phyloP scores from a whole-genome alignment of 2,329 filamentous ascomycete species.

The Arachnomyces sp. region DNA sequence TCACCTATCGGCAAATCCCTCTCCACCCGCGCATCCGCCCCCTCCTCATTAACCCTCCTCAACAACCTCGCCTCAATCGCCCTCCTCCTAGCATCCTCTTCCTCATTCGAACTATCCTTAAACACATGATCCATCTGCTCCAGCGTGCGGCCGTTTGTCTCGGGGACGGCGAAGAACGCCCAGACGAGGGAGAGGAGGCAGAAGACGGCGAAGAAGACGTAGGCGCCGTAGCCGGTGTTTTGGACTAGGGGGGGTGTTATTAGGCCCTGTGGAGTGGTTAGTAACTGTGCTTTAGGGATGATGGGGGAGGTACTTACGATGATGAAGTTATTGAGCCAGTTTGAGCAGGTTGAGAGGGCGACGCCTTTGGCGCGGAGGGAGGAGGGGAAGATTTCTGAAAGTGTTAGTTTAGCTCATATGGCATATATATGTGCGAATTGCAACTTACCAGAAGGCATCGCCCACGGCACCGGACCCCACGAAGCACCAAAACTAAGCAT shows the following conservation, averaged over 20 bases:
- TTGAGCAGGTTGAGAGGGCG: constrained; percentile 24
- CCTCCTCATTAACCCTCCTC: constrained; percentile 9
- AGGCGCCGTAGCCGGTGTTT: constrained; percentile 46
- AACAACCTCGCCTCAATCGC: constrained; percentile 28
- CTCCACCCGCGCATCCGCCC: no score
- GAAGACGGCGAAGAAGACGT: constrained; percentile 53
- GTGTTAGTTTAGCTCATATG: no score
- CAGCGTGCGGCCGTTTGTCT: constrained; percentile 47
- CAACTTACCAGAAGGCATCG: constrained; percentile 51
- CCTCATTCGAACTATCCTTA: constrained; percentile 29
- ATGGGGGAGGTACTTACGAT: constrained; percentile 42
- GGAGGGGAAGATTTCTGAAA: constrained; percentile 61
- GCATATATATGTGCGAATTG: no score
- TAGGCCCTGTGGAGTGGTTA: constrained; percentile 39
- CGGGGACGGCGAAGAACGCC: constrained; percentile 45
- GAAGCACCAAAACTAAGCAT: constrained; percentile 68
- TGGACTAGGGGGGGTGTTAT: constrained; percentile 58
- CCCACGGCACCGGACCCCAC: constrained; percentile 66
- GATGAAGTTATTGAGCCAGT: constrained; percentile 51
- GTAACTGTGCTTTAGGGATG: background rate
- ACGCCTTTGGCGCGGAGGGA: constrained; percentile 56
- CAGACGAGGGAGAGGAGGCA: constrained; percentile 40
- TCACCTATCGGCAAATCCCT: no score
- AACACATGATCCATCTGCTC: constrained; percentile 45
- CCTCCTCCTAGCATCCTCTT: constrained; percentile 22